Conservation (phyloP, 148 eudicot genomes). For the Limonium bicolor region DNA sequence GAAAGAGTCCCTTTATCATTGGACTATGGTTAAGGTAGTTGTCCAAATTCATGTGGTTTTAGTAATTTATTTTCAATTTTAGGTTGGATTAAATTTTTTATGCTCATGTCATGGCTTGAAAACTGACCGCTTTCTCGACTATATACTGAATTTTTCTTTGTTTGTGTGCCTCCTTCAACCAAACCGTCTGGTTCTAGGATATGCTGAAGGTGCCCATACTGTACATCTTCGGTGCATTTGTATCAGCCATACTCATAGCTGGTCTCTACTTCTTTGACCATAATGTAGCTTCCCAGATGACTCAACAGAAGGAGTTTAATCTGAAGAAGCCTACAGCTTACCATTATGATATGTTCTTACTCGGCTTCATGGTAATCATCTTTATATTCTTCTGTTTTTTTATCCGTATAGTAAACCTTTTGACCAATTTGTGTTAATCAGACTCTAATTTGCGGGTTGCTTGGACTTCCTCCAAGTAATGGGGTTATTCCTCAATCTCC, state of each 20-base stretch:
- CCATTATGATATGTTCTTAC: constrained; percentile 62
- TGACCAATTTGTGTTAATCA: constrained; percentile 1
- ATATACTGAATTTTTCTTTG: background rate
- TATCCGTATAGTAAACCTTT: background rate
- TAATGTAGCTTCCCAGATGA: constrained; percentile 85
- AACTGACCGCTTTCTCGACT: no score
- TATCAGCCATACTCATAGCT: constrained; percentile 84
- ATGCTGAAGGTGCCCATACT: constrained; percentile 46
- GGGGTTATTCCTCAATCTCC: constrained; percentile 86
- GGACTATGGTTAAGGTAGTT: constrained; percentile 57
- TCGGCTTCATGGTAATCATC: constrained; percentile 54
- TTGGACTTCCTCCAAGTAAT: constrained; percentile 76
- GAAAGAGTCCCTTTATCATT: constrained; percentile 39
- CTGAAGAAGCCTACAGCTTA: constrained; percentile 71
- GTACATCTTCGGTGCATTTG: constrained; percentile 48
- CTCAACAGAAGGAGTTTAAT: constrained; percentile 81
- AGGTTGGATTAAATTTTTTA: no score
- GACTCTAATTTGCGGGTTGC: constrained; percentile 71
- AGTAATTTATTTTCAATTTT: no score
- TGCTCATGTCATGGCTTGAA: no score
- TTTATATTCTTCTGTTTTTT: background rate
- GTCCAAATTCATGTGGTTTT: no score
- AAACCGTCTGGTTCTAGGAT: constrained; percentile 41
- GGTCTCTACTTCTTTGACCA: constrained; percentile 89
- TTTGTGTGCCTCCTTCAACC: background rate